Conservation (phyloP, 257 asterid genomes). For the Eucommia ulmoides region DNA sequence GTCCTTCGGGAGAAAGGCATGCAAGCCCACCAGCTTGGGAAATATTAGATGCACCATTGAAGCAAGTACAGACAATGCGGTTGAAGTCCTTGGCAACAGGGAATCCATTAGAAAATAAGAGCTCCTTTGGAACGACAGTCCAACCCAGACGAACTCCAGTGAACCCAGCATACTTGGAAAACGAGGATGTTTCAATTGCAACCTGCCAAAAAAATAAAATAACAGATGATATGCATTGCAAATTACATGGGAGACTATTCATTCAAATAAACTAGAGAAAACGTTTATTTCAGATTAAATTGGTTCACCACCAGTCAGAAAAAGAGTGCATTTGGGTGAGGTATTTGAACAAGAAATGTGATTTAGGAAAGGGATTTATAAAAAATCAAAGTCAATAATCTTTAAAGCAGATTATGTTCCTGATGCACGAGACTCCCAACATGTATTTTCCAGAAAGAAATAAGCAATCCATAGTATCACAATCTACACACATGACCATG, state of each 20-base stretch:
- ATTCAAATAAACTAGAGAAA: no score
- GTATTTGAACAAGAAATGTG: background rate
- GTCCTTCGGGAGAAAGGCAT: constrained; percentile 79
- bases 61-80: constrained; percentile 85
- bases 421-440: no score
- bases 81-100: constrained; percentile 91
- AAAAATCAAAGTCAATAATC: background rate
- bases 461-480: no score
- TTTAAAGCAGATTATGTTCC: no score
- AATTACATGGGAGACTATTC: background rate
- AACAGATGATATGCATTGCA: background rate
- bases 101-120: constrained; percentile 77
- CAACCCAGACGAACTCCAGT: constrained; percentile 98
- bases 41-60: constrained; percentile 93
- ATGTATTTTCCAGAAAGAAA: no score
- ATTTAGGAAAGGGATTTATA: background rate
- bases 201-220: constrained; percentile 36
- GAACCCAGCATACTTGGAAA: constrained; percentile 92
- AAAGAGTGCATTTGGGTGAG: background rate
- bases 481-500: no score
- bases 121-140: constrained; percentile 88
- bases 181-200: constrained; percentile 93
- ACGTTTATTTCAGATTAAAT: background rate
- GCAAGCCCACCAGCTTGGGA: constrained; percentile 96
- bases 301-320: background rate